Percentiles rank a stretch among this genome's conserved stretches.
Conservation (phyloP, 2,329 filamentous ascomycete species). For the Penicillium corylophilum region DNA sequence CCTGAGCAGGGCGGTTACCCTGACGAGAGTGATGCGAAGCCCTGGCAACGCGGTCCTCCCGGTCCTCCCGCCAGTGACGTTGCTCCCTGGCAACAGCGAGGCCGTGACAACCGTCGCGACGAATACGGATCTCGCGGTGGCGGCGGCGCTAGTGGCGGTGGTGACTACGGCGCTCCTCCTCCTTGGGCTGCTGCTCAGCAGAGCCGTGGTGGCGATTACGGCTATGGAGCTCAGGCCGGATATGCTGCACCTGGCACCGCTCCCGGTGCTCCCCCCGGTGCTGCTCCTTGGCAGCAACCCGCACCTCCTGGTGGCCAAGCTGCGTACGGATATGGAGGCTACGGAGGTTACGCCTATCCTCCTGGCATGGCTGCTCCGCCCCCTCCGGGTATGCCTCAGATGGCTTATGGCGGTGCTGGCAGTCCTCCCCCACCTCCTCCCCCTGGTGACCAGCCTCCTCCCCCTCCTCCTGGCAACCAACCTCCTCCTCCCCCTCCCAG, state of each 20-base stretch:
- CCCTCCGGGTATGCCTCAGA: constrained; percentile 45
- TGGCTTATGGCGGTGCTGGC: constrained; percentile 39
- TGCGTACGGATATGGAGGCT: constrained; percentile 59
- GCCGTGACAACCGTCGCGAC: constrained; percentile 56
- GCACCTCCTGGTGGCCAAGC: constrained; percentile 45
- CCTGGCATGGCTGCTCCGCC: constrained; percentile 51
- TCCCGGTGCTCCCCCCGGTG: constrained; percentile 47
- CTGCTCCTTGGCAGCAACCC: constrained; percentile 64
- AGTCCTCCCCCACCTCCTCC: constrained; percentile 44
- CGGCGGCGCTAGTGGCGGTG: not conserved
- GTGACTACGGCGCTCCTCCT: constrained; percentile 35
- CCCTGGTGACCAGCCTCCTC: not conserved
- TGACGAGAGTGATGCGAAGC: constrained; percentile 62
- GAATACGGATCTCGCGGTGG: constrained; percentile 42
- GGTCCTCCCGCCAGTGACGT: constrained; percentile 63
- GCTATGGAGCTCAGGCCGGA: constrained; percentile 38
- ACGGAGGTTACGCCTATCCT: constrained; percentile 47
- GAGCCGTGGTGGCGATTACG: constrained; percentile 48
- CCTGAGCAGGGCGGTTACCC: constrained; percentile 55
- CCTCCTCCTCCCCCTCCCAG: constrained; percentile 50
- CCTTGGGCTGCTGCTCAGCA: constrained; percentile 32
- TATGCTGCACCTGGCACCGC: constrained; percentile 47
- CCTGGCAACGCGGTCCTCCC: constrained; percentile 76
- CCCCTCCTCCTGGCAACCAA: constrained; percentile 31
- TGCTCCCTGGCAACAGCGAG: constrained; percentile 70